Conservation (phyloP, 2,329 filamentous ascomycete species). For the Aspergillus floridensis region DNA sequence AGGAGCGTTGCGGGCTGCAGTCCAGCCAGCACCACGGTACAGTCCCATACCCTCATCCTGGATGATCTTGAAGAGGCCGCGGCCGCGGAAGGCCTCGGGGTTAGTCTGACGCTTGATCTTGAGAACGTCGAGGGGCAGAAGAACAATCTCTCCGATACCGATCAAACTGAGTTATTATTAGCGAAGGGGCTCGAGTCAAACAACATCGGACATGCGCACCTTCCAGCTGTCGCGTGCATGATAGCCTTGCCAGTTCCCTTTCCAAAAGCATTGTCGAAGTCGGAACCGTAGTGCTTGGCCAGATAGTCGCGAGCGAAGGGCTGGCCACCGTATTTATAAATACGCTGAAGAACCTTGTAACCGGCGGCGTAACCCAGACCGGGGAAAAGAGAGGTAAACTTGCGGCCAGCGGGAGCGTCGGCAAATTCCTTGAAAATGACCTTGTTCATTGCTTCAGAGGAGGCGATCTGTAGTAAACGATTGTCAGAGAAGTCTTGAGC, state of each 20-base stretch:
- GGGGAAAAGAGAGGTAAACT: constrained; percentile 95
- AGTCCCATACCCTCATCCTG: constrained; percentile 91
- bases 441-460: constrained; percentile 68
- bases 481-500: constrained; percentile 1
- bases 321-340: constrained; percentile 99
- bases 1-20: constrained; percentile 91
- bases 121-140: constrained; percentile 90
- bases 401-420: constrained; percentile 63
- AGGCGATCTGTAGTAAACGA: constrained; percentile 51
- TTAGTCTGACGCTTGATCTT: constrained; percentile 99
- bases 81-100: constrained; percentile 93
- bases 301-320: constrained; percentile 92
- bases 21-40: constrained; percentile 97
- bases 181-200: not conserved
- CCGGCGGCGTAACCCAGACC: constrained; percentile 95
- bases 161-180: constrained; percentile 62
- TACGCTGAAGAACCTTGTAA: constrained; percentile 94
- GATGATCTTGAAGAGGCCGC: constrained; percentile 85
- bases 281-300: constrained; percentile 70
- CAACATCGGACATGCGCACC: constrained; percentile 48
- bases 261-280: constrained; percentile 87
- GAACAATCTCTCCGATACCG: constrained; percentile 93
- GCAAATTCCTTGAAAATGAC: constrained; percentile 95
- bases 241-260: constrained; percentile 98
- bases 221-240: constrained; percentile 94